These are phyloP conservation scores for Apiospora phragmitis DNA, from an alignment of 2,329 filamentous ascomycete genomes.

Conservation along the genomic window DNA sequence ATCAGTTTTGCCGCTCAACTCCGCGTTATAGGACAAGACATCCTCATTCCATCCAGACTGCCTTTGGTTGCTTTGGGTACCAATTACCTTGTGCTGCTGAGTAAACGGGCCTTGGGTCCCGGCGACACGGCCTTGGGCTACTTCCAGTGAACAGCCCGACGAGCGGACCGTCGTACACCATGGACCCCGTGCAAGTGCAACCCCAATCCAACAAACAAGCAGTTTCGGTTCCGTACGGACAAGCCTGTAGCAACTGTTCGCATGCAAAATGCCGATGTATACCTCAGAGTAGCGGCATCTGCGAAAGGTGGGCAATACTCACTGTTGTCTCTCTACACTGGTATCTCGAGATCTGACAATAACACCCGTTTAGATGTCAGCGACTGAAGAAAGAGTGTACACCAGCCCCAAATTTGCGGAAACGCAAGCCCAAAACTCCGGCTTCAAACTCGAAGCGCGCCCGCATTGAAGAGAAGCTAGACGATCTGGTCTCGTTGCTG, in stretches of 20 bases:
- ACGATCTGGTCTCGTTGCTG: slow-evolving; percentile 31
- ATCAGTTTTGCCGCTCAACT: not conserved
- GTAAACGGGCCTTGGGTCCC: not conserved
- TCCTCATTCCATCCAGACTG: not conserved
- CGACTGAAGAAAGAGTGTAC: slow-evolving; percentile 14
- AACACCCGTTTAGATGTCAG: slow-evolving; percentile 9
- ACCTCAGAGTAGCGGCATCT: slow-evolving; percentile 6
- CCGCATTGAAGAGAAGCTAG: slow-evolving; percentile 29
- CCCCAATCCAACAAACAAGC: not conserved
- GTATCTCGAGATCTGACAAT: not conserved
- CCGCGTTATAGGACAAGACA: not conserved
- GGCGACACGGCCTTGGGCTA: not conserved
- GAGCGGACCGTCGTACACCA: not conserved
- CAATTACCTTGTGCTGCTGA: not conserved
- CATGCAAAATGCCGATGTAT: slow-evolving; percentile 15
- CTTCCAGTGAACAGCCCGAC: not conserved
- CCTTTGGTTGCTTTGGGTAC: not conserved
- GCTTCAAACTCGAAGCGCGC: slow-evolving; percentile 17
- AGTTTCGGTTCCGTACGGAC: slow-evolving; percentile 13
- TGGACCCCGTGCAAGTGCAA: not conserved
- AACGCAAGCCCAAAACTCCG: slow-evolving; percentile 21
- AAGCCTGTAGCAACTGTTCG: slow-evolving; percentile 16
- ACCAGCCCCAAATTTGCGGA: slow-evolving; percentile 15
- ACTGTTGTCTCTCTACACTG: not conserved
- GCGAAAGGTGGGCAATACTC: slow-evolving; percentile 11